Base-by-base conservation (phyloP, 2,329 filamentous ascomycete species). In the Furcasterigmium furcatum region DNA sequence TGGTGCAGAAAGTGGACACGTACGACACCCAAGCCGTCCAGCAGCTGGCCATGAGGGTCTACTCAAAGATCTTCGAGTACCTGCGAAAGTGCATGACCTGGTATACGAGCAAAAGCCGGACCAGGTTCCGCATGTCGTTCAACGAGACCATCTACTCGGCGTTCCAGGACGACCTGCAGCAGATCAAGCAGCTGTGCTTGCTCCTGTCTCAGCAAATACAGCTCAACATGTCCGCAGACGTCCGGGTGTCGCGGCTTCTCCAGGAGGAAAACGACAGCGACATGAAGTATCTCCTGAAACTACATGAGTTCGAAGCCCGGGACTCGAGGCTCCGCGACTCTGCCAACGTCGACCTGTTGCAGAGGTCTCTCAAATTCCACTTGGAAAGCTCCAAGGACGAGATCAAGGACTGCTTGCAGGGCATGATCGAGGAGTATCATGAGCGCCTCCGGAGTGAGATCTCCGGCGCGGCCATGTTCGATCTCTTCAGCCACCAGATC, bases 51-150 rank as follows among this genome's bases (percentile, higher is more conserved):
- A 52, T 54, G 52, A 46, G 52, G 4, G 39, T 54, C 6, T 52
- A 54, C 21, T 36, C 46, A 9, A 44, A 49, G 5, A 41, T 54
- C 18, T 54, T 54, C 21, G 20, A 35, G 4, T 54, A 54, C 25
- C 43, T 54, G 9, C 39, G 19, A n/a, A 46, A 47, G 16, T 54
- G 50, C 43, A 50, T 54, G 47, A 47, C 40, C 4, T 54, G 52
- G 52, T 50, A 35, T 40, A 50, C 50, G 2, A 32, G 46, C 10
- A 38, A 43, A 16, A 52, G 52, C 32, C 18, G 47, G 22, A 47
- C 34, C 14, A 42, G 52, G 12, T 46, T 54, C 19, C 36, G 46
- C 3, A 42, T 44, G 7, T 50, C 49, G 32, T 54, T 54, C 40
- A 52, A 52, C 30, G 52, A 52, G 42, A 48, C 44, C 20, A 13